Conservation (phyloP, 2,329 filamentous ascomycete genomes). For the Phaeoacremonium minimum region DNA sequence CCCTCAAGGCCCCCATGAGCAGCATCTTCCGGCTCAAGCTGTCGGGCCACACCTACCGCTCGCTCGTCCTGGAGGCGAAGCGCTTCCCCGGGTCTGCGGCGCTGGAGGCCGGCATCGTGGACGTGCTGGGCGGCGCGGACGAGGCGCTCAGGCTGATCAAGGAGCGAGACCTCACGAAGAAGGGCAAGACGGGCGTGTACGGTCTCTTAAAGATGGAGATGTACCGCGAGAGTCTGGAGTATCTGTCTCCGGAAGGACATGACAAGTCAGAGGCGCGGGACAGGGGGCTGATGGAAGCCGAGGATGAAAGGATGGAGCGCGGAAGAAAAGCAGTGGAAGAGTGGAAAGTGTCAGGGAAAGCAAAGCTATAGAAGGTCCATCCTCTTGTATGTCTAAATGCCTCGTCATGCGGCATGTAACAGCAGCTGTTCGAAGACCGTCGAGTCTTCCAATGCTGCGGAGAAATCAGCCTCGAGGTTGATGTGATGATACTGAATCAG, state of each 20-base stretch:
- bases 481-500: too few relatives aligned
- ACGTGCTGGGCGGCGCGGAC: constrained; percentile 60
- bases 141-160: constrained; percentile 57
- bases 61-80: constrained; percentile 68
- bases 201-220: constrained; percentile 71
- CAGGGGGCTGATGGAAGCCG: constrained; percentile 31
- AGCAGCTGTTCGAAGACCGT: too few relatives aligned
- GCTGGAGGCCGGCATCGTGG: constrained; percentile 62
- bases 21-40: constrained; percentile 71
- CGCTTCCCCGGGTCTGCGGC: constrained; percentile 62
- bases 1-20: constrained; percentile 71
- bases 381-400: too few relatives aligned
- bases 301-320: constrained; percentile 36
- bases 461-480: too few relatives aligned
- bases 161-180: constrained; percentile 54
- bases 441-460: too few relatives aligned
- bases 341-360: constrained; percentile 42
- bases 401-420: too few relatives aligned
- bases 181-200: constrained; percentile 64
- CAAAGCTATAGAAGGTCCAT: constrained; percentile 28
- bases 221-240: constrained; percentile 60
- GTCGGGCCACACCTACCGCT: constrained; percentile 47
- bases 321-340: constrained; percentile 40
- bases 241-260: constrained; percentile 52
- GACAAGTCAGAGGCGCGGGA: constrained; percentile 46